phyloP scores from a whole-genome alignment of 768 basidiomycete species.

The Psilocybe subaeruginosa region DNA sequence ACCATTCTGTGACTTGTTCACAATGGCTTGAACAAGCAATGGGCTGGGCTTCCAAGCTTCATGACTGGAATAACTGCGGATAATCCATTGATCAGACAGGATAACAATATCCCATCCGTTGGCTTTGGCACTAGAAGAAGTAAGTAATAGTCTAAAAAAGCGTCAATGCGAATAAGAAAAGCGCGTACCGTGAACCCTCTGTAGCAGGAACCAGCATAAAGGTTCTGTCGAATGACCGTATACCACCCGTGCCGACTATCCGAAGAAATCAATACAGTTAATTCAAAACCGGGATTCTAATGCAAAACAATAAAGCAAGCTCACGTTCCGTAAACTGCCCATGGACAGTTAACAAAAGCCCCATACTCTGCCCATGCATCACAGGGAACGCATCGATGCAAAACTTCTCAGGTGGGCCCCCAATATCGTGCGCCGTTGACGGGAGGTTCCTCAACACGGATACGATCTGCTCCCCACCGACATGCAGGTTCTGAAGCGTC shows the following conservation, averaged over 20 bases:
- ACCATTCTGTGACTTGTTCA: conserved; percentile 27
- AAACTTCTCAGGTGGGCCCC: conserved; percentile 79
- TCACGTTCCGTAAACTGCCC: conserved; percentile 91
- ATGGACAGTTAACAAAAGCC: conserved; percentile 77
- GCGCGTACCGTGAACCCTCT: conserved; percentile 80
- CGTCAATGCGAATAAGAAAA: conserved; percentile 7
- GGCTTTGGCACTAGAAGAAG: conserved; percentile 60
- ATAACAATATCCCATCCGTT: conserved; percentile 91
- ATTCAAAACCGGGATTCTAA: neutral
- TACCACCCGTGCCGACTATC: conserved; percentile 55
- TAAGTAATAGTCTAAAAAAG: conserved; percentile 5
- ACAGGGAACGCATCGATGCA: conserved; percentile 86
- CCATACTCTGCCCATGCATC: conserved; percentile 58
- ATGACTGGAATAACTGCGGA: conserved; percentile 83
- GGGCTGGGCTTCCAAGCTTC: conserved; percentile 81
- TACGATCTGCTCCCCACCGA: conserved; percentile 68
- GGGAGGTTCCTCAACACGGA: conserved; percentile 69
- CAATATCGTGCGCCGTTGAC: conserved; percentile 80
- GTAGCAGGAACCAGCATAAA: conserved; percentile 85
- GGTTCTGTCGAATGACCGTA: conserved; percentile 92
- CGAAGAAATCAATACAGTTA: conserved; percentile 1
- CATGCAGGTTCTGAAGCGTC: conserved; percentile 67
- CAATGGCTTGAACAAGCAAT: conserved; percentile 66
- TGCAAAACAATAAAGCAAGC: conserved; percentile 27
- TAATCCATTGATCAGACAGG: conserved; percentile 84